Percentiles rank a stretch among this genome's conserved stretches.
phyloP scores from a whole-genome alignment of 192 early-diverging fungal species.

The Entophlyctis luteolus region DNA sequence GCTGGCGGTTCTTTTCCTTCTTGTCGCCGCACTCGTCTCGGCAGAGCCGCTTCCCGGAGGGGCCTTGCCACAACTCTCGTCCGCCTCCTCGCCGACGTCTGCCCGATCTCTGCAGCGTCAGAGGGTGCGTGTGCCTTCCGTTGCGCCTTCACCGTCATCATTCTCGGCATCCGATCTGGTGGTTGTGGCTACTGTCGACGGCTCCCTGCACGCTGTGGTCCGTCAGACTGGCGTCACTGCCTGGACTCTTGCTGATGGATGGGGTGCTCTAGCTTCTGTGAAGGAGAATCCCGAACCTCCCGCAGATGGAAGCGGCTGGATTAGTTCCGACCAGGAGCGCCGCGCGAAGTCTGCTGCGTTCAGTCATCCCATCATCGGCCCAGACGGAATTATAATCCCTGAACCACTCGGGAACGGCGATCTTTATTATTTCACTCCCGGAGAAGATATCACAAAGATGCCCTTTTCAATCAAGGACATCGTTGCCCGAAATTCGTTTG shows the following conservation, averaged over 20 bases:
- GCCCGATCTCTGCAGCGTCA: background rate
- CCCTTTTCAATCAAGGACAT: constrained; percentile 67
- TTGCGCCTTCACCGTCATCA: background rate
- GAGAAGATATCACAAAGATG: constrained; percentile 53
- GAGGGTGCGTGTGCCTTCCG: background rate
- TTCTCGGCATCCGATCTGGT: constrained; percentile 35
- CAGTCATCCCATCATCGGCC: background rate
- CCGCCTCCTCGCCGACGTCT: background rate
- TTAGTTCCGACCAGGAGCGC: background rate
- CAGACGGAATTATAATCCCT: constrained; percentile 60
- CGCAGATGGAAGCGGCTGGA: background rate
- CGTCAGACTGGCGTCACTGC: constrained; percentile 48
- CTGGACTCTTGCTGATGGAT: constrained; percentile 53
- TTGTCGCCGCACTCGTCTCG: background rate
- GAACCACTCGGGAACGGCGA: constrained; percentile 69
- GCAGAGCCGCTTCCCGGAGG: background rate
- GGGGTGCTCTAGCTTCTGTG: constrained; percentile 40
- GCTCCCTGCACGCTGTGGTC: constrained; percentile 64
- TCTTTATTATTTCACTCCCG: constrained; percentile 58
- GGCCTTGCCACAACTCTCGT: no score
- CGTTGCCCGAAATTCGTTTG: constrained; percentile 57
- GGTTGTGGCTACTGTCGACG: constrained; percentile 72
- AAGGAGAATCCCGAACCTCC: constrained; percentile 12
- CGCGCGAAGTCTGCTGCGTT: background rate
- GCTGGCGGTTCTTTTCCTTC: background rate